Base-by-base conservation (phyloP, 1,284 basidiomycete genomes). In the Cutaneotrichosporon sp. region DNA sequence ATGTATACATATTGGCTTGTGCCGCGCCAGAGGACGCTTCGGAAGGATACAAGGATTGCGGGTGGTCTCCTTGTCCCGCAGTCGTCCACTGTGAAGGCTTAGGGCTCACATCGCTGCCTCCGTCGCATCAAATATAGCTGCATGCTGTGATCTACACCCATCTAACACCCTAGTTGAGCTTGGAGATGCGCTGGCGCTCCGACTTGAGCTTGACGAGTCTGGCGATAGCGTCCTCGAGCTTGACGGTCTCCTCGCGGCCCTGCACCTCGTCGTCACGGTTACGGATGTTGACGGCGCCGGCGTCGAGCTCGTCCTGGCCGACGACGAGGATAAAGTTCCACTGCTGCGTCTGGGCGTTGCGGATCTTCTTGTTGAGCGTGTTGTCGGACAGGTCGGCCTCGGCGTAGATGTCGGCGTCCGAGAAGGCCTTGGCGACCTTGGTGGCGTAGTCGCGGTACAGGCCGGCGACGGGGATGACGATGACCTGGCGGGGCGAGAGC, bases 301-400 rank as follows among this genome's bases (percentile, higher is more conserved):
- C 83, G 66, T 93, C 87, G 61, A 90, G 82, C 81, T 99, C 97
- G 68, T 93, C 90, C 76, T 95, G 89, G 29, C 97, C 97, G 52
- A 98, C 95, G 63, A 99, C 94, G 92, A 69, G 31, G 67, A 98
- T 85, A 71, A 98, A 98, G 82, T 97, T 99, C 83, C 97, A 97
- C 76, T 95, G 92, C 29, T 91, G 89, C 67, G 93, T 87, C 79
- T 95, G 91, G 31, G 89, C 92, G 73, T 93, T 95, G 31, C 92
- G 85, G 72, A 99, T 92, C 85, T 98, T 99, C 86, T 99, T 99
- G 67, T 87, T 89, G 31, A 99, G 85, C 2, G 97, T 99, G 77
- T 97, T 91, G 59, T 91, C 88, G 31, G 89, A 87, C 66, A 95
- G 88, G 79, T 99, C 97, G 16, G 91, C 93, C 71, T 99, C 97